Evolutionary conservation across 2,329 filamentous ascomycete genomes (phyloP), one percentile per base, ranked within the genome.

Genomic region (Onygenales sp.): DNA sequence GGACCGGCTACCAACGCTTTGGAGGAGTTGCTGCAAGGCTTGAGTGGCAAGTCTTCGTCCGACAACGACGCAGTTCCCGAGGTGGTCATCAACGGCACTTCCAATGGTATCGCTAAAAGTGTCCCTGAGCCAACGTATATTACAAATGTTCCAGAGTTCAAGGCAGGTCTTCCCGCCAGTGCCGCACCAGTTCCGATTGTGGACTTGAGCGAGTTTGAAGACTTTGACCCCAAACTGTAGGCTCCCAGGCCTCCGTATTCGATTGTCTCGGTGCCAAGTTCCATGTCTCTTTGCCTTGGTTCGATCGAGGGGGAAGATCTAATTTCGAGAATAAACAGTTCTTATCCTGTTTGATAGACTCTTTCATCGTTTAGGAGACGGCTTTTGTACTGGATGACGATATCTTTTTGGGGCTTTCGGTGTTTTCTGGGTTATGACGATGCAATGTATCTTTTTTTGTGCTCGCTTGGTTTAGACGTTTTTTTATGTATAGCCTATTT

Each of bases 201-300:
- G 64, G 86, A 93, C 59, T 69, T 97, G 53, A 85, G 78, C 57
- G 87, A 90, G 64, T 97, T 92, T 69, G 87, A 95, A 67, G 92
- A 96, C 55, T 76, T 85, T 55, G 89, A 88, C 58, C 74, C 87
- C 11, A 96, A 96, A 74, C 77, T 96, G 54, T 92, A 68, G 78
- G 41, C 41, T 39, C 21, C 21, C 3, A 5, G 21, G 21, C 21
- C 21, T 27, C 21, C 21, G 5, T 27, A 27, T 27, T 27, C 21
- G 21, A 27, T 27, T 27, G 21, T 27, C 21, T 27, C 21, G 21
- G 5, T 27, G 3, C 21, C 21, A 27, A 27, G 21, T 27, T 27
- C 3, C 5, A 27, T 27, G 5, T 27, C 3, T 27, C 21, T 27
- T 5, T 27, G 21, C 5, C 21, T 5, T 27, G 21, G 21, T 27